A percentile compares a stretch with the other conserved stretches of the same genome.
Evolutionary conservation across 352 stramenopile genomes (phyloP).

Genomic region (Phytophthora sojae): DNA sequence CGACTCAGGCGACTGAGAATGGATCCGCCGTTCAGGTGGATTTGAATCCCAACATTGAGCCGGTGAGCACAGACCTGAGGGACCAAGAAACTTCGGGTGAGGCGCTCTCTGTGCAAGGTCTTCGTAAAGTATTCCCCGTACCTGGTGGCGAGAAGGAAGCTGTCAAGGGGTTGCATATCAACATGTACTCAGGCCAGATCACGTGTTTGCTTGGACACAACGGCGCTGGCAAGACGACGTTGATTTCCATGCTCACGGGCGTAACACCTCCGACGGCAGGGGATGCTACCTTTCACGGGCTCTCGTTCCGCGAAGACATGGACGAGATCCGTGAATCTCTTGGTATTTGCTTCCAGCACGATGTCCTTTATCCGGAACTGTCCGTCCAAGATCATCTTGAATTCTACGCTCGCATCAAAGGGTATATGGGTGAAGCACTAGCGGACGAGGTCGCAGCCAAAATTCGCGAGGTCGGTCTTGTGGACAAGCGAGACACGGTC

Average conservation of each 20-base stretch:
- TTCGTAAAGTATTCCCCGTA: conserved; percentile 84
- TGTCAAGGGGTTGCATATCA: conserved; percentile 87
- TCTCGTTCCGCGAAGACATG: conserved; percentile 73
- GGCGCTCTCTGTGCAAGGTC: conserved; percentile 56
- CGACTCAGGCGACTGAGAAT: conserved; percentile 46
- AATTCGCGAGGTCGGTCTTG: conserved; percentile 64
- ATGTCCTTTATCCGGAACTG: conserved; percentile 82
- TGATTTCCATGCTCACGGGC: conserved; percentile 90
- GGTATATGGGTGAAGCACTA: conserved; percentile 47
- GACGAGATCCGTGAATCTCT: conserved; percentile 64
- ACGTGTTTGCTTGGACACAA: conserved; percentile 94
- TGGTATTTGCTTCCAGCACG: conserved; percentile 82
- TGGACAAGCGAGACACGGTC: conserved; percentile 57
- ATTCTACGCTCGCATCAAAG: conserved; percentile 77
- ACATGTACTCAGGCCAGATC: conserved; percentile 82
- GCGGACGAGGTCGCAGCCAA: conserved; percentile 46
- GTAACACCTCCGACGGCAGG: conserved; percentile 56
- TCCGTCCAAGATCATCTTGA: conserved; percentile 81
- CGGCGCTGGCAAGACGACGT: conserved; percentile 94
- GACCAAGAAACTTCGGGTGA: conserved; percentile 63
- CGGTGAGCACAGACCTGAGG: conserved; percentile 44
- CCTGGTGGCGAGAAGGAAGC: conserved; percentile 86
- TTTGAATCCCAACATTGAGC: conserved; percentile 59
- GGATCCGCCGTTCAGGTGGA: conserved; percentile 33
- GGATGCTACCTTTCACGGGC: conserved; percentile 53